Base-by-base conservation (phyloP, 768 basidiomycete genomes). In the Kwoniella bestiolae region DNA sequence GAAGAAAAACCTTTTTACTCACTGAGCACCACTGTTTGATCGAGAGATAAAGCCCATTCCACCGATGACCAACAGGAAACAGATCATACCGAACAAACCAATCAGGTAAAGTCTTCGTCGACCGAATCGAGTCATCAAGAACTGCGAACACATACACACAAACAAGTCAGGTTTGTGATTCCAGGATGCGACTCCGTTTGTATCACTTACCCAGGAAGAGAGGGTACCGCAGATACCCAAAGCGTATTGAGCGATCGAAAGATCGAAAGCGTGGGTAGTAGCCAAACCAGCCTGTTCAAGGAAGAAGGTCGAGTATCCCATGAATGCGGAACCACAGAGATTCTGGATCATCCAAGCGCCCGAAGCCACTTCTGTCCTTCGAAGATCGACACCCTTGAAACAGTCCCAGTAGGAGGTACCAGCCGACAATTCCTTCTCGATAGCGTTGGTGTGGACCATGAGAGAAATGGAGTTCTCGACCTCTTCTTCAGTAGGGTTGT, bases 361-460 rank as follows among this genome's bases (percentile, higher is more conserved):
- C 21, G 67, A 28, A 6, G 73, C 93, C 80, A 92, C 75, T 67
- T 82, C 82, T 8, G 65, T 82, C 11, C 82, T 58, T 29, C 82
- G 66, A 0, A 73, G 60, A 59, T 83, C 80, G 60, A 75, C 61
- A 23, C 82, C 81, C 25, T 63, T 67, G 79, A 81, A 82, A 70
- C 82, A 82, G 61, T 83, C 80, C 16, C 73, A 28, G 72, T 82
- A 83, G 23, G 55, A 66, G 0, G 79, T 77, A 14, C 82, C 82
- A 1, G 66, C 72, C 1, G 71, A 55, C 41, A 75, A 67, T 29
- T 66, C 34, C 69, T 77, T 77, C 63, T 83, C 82, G 29, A 81
- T 26, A 51, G 74, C 78, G 57, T 77, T 81, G 31, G 82, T 81
- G 68, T 82, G 79, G 11, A 75, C 56, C 77, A 81, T 80, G 68